Evolutionary conservation across 2,329 filamentous ascomycete genomes (phyloP), one percentile per base, ranked within the genome.

Genomic region (Leptosphaerulina australis): DNA sequence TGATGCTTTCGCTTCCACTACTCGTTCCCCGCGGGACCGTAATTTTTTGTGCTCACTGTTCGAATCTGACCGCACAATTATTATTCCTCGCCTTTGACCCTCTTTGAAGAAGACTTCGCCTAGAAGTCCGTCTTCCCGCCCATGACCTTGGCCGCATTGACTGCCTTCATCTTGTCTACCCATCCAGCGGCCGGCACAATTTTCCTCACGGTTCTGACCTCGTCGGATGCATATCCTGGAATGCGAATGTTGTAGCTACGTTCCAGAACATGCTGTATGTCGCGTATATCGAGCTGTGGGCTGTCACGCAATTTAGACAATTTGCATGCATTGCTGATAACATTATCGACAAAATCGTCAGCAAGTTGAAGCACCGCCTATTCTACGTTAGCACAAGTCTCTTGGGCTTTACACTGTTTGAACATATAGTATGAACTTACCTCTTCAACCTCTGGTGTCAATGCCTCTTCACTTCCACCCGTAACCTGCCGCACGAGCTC

Each of bases 111-210:
- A n/a, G n/a, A n/a, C n/a, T n/a, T n/a, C n/a, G n/a, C 24, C 34
- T 62, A 74, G 41, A 73, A 70, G 44, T 76, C 73, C 26, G 67
- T 70, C 62, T 75, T 76, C 7, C 74, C 74, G 48, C 76, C 76
- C 76, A 80, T 81, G 52, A 77, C 91, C 79, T 97, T 97, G 36
- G 91, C 91, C 1, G 92, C 93, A 75, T 96, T 91, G 12, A 99
- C 88, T 18, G 94, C 93, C 66, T 91, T 93, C 88, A 99, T 95
- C 81, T 99, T 99, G 60, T 89, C 88, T 55, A 94, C 93, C 91
- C 94, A 99, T 17, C 86, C 89, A 12, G 88, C 79, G 15, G 91
- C 87, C 2, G 94, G 94, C 70, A 94, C 88, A 44, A 95, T 88
- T 79, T 97, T 97, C 71, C 92, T 87, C 22, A 97, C 93, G 0